Evolutionary conservation across 2,329 filamentous ascomycete genomes (phyloP).

Genomic region (Monascus ruber): DNA sequence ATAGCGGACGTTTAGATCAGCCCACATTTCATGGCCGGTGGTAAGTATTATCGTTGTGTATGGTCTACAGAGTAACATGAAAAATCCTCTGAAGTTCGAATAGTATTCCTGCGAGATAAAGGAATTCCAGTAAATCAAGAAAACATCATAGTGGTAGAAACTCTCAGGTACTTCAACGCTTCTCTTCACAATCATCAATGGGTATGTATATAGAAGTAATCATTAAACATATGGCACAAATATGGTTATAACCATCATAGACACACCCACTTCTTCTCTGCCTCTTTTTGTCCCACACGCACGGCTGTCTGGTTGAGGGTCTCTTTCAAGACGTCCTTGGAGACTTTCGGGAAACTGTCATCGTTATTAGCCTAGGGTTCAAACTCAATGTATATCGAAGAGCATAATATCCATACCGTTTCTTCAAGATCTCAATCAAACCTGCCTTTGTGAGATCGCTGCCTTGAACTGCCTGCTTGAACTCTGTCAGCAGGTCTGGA

Average conservation of each 20-base stretch:
- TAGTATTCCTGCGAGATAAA: too few species aligned
- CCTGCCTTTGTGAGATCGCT: conserved; percentile 64
- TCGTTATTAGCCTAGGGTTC: background rate
- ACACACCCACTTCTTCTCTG: conserved; percentile 54
- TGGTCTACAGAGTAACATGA: too few species aligned
- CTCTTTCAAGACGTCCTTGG: conserved; percentile 58
- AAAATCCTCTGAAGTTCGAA: too few species aligned
- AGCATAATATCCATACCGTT: conserved; percentile 36
- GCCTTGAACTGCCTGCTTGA: conserved; percentile 59
- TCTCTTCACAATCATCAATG: too few species aligned
- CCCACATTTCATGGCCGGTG: too few species aligned
- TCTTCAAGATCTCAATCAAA: conserved; percentile 63
- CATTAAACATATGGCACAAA: too few species aligned
- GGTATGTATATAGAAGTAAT: too few species aligned
- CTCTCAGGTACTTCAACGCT: too few species aligned
- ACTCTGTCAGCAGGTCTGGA: conserved; percentile 50
- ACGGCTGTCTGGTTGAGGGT: conserved; percentile 57
- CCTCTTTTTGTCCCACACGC: conserved; percentile 49
- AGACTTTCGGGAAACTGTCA: conserved; percentile 54
- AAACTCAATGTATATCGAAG: background rate
- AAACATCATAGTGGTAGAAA: too few species aligned
- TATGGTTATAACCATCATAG: conserved; percentile 15
- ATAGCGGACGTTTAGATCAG: too few species aligned
- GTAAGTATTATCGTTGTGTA: too few species aligned
- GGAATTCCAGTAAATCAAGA: too few species aligned